Evolutionary conservation across 2,329 filamentous ascomycete species (phyloP).

Genomic region (Salinomyces thailandicus): DNA sequence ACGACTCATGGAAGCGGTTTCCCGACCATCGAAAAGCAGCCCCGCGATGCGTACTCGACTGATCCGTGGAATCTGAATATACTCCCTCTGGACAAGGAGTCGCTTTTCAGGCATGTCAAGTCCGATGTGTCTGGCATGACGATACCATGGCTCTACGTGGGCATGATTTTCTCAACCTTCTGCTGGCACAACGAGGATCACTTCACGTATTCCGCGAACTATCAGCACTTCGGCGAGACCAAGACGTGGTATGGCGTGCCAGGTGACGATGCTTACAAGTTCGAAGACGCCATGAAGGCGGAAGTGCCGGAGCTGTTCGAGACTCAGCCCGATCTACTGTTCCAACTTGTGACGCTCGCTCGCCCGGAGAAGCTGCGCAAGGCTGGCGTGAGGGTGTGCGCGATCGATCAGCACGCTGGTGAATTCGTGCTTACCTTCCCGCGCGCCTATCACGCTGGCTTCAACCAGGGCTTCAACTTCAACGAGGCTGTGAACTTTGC

Average conservation of each 20-base stretch:
- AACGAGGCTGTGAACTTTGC: slow-evolving; percentile 99
- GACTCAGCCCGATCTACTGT: slow-evolving; percentile 88
- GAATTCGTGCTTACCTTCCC: slow-evolving; percentile 96
- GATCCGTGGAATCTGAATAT: slow-evolving; percentile 96
- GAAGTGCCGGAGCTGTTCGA: slow-evolving; percentile 95
- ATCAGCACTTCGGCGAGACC: slow-evolving; percentile 94
- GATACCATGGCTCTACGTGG: slow-evolving; percentile 96
- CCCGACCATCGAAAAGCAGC: slow-evolving; percentile 84
- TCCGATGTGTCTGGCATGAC: slow-evolving; percentile 99
- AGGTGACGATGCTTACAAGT: slow-evolving; percentile 83
- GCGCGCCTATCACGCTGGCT: slow-evolving; percentile 92
- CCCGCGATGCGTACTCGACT: slow-evolving; percentile 72
- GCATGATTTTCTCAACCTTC: slow-evolving; percentile 99
- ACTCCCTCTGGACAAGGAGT: slow-evolving; percentile 79
- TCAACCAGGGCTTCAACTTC: slow-evolving; percentile 97
- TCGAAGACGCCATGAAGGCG: slow-evolving; percentile 88
- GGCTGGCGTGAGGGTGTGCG: slow-evolving; percentile 85
- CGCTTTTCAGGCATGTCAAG: slow-evolving; percentile 93
- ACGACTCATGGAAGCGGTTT: slow-evolving; percentile 97
- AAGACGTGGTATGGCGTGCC: slow-evolving; percentile 99
- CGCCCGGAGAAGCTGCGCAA: slow-evolving; percentile 89
- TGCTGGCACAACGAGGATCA: slow-evolving; percentile 99
- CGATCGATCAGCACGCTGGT: slow-evolving; percentile 88
- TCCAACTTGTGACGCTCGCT: slow-evolving; percentile 91
- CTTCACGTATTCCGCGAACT: slow-evolving; percentile 94